These are phyloP conservation scores for Paramecium sonneborni DNA, from an alignment of 73 alveolate genomes.

Conservation along the genomic window DNA sequence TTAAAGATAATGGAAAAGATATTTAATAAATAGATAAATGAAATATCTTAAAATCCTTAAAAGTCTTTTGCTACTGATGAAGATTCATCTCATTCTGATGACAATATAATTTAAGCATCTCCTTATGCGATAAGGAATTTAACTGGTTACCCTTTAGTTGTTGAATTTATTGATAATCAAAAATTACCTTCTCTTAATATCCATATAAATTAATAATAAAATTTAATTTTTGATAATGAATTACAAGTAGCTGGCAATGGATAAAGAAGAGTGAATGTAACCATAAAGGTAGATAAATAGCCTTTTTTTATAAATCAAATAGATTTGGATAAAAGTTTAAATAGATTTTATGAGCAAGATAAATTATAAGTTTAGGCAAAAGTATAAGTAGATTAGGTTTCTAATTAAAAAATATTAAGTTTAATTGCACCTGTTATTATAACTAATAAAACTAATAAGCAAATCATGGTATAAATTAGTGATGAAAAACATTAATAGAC, in stretches of 20 bases:
- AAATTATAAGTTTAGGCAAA: neutral
- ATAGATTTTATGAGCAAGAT: neutral
- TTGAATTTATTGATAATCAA: neutral
- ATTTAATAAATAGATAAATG: neutral
- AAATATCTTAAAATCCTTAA: neutral
- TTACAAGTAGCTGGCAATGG: neutral
- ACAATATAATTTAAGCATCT: neutral
- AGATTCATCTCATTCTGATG: neutral
- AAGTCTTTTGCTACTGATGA: neutral
- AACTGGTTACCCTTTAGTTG: constrained; percentile 2
- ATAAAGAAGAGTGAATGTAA: neutral
- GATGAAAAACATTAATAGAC: neutral
- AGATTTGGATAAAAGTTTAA: neutral
- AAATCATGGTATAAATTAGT: neutral
- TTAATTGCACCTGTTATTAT: neutral
- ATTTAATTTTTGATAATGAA: neutral
- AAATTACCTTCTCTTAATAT: neutral
- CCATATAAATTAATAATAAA: neutral
- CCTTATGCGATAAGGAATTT: constrained; percentile 61
- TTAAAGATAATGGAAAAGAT: neutral
- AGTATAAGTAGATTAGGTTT: neutral
- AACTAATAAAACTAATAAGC: neutral
- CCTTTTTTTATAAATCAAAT: neutral
- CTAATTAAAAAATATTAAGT: neutral
- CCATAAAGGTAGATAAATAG: neutral